These are phyloP conservation scores for Psilocybe azurescens DNA, from an alignment of 768 basidiomycete species.

Conservation along the genomic window DNA sequence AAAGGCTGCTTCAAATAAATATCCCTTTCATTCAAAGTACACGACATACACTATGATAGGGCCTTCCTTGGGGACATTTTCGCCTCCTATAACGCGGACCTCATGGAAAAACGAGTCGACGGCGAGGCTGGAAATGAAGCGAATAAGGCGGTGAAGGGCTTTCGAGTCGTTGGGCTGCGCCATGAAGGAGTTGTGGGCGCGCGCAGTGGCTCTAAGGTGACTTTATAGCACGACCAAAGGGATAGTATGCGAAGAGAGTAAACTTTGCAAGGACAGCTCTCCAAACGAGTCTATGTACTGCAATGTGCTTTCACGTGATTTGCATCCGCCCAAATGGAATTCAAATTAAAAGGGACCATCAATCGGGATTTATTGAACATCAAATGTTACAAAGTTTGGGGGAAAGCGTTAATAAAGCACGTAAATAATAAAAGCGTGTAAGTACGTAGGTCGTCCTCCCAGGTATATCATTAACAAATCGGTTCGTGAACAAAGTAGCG, in stretches of 20 bases:
- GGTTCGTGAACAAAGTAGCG: slow-evolving; percentile 13
- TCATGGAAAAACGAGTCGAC: slow-evolving; percentile 89
- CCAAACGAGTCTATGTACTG: slow-evolving; percentile 2
- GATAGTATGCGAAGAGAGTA: not conserved
- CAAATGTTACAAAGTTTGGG: not conserved
- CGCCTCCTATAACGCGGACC: slow-evolving; percentile 83
- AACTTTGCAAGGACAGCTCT: slow-evolving; percentile 3
- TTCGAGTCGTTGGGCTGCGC: slow-evolving; percentile 41
- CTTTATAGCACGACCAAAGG: not conserved
- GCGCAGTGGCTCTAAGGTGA: not conserved
- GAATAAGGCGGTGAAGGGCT: slow-evolving; percentile 72
- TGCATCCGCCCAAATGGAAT: not conserved
- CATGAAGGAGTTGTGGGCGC: slow-evolving; percentile 19
- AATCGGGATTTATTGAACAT: slow-evolving; percentile 7
- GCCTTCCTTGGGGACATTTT: slow-evolving; percentile 86
- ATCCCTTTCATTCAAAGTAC: slow-evolving; percentile 4
- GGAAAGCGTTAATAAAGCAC: slow-evolving; percentile 21
- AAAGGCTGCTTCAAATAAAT: slow-evolving; percentile 1
- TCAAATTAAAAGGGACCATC: not conserved
- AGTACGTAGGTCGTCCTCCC: not conserved
- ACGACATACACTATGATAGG: slow-evolving; percentile 89
- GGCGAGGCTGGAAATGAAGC: slow-evolving; percentile 73
- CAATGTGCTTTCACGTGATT: slow-evolving; percentile 9
- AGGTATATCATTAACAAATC: slow-evolving; percentile 7
- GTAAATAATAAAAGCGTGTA: slow-evolving; percentile 21